Evolutionary conservation across 345 rosid genomes (phyloP), one percentile per base, ranked within the genome.

Genomic region (Populus tremula): DNA sequence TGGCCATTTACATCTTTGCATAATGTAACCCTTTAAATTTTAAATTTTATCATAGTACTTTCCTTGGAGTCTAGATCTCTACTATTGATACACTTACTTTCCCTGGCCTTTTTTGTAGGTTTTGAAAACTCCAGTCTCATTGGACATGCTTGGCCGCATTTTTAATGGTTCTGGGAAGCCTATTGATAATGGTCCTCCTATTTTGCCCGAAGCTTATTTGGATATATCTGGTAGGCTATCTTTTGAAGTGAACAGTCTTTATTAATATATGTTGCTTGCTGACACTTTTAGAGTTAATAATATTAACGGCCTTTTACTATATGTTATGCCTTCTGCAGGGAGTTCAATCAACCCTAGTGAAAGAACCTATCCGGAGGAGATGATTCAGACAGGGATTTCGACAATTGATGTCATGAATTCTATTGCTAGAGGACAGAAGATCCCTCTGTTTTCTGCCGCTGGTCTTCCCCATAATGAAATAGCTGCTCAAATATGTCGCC

Each of bases 391-490:
- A 17, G 99, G 99, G 70, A 95, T 95, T 82, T 95, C 99, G 43
- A 95, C 99, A 5, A 95, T 95, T 16, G 99, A 95, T 90, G 97
- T 93, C 69, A 93, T 95, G 98, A 93, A 95, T 76, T 95, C 99
- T 70, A 93, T 93, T 77, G 99, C 99, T 72, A 91, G 99, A 85
- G 99, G 98, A 82, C 98, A 95, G 79, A 95, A 95, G 82, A 95
- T 95, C 75, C 99, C 99, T 72, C 92, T 95, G 45, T 95, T 95
- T 83, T 95, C 98, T 78, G 99, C 98, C 86, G 98, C 98, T 76
- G 97, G 99, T 91, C 98, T 95, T 56, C 99, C 97, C 27, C 99
- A 95, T 82, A 95, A 95, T 77, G 99, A 95, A 87, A 95, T 95
- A 18, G 98, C 98, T 81, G 99, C 98, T 84, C 98, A 95, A 83